Conservation (phyloP, 768 basidiomycete species). For the Tubosaeta sp. region DNA sequence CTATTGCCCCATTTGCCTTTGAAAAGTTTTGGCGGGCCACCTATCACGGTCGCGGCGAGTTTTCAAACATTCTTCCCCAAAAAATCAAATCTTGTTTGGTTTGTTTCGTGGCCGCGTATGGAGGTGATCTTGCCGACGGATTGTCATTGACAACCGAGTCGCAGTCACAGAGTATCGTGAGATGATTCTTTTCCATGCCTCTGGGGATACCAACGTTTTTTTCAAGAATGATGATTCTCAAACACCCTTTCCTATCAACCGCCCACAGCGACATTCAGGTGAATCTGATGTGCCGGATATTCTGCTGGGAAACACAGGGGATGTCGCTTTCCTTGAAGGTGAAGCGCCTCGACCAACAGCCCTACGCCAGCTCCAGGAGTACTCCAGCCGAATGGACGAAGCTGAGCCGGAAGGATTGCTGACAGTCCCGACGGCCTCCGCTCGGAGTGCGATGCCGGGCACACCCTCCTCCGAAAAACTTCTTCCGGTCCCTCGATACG, state of each 20-base stretch:
- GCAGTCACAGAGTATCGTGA: constrained; percentile 30
- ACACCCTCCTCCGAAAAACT: background rate
- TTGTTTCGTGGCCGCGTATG: constrained; percentile 44
- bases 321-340: constrained; percentile 1
- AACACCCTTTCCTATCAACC: background rate
- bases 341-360: constrained; percentile 1
- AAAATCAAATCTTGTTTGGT: constrained; percentile 42
- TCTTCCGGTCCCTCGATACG: background rate
- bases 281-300: background rate
- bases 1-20: constrained; percentile 50
- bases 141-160: constrained; percentile 37
- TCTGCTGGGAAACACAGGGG: background rate
- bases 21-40: constrained; percentile 55
- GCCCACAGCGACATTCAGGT: constrained; percentile 8
- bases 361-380: constrained; percentile 16
- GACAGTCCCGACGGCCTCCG: background rate
- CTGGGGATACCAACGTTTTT: constrained; percentile 13
- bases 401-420: constrained; percentile 2
- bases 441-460: background rate
- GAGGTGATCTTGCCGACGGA: constrained; percentile 44
- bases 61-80: constrained; percentile 37
- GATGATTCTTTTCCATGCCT: constrained; percentile 18
- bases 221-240: constrained; percentile 10
- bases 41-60: constrained; percentile 42
- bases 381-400: constrained; percentile 8